Base-by-base conservation (phyloP, 805 yeast species). In the Yamadazyma endophytica region DNA sequence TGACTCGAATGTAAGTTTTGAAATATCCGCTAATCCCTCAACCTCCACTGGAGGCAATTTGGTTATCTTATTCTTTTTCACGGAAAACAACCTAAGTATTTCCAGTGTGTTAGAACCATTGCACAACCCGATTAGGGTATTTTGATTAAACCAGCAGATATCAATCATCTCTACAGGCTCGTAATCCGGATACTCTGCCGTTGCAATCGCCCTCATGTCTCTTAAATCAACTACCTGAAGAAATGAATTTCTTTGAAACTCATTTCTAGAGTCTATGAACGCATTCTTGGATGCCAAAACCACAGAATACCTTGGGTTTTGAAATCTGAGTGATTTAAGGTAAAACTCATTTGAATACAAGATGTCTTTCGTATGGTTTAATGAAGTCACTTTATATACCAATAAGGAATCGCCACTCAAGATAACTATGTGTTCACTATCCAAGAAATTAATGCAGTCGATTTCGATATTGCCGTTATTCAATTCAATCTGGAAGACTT, bases 131-230 rank as follows among this genome's bases (percentile, higher is more conserved):
- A 49, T 27, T 23, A 47, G 49, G 4, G 35, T 15, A 28, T 29
- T 26, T 7, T 19, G 12, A 13, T 29, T 20, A 2, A 43, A 27
- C 3, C 24, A 26, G 26, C 46, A 32, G 7, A 54, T 30, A 35
- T 52, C 57, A 14, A 43, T 40, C 18, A 46, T 31, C 23, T 50
- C 55, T 3, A 37, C 27, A 6, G 39, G 39, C 1, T 27, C 24
- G 6, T 32, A 16, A 14, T 31, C 33, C 5, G 40, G 24, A 24
- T 36, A 43, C 7, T 39, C 31, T 7, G 31, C 35, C 9, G 24
- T 35, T 17, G 30, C 24, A 2, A 49, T 9, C 11, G 26, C 24
- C 14, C 27, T 30, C 54, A 50, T 46, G 4, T 35, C 18, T 2
- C 6, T 18, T 17, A 28, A 28, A 20, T 50, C 39, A 5, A 52